Base-by-base conservation (phyloP, 345 rosid genomes). In the Salix purpurea region DNA sequence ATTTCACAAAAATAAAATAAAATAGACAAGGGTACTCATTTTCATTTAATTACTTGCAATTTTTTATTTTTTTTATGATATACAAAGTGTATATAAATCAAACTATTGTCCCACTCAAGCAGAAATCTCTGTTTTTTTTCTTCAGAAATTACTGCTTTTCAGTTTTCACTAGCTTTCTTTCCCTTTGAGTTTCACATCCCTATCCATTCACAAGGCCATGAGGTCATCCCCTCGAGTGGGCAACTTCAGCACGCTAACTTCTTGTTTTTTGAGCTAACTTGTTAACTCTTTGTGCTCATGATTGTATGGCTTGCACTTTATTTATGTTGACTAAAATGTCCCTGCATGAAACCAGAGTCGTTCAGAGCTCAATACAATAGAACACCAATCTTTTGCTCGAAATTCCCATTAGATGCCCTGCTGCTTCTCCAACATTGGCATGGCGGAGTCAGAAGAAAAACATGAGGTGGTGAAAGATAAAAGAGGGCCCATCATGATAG, bases 161-260 rank as follows among this genome's bases (percentile, higher is more conserved):
- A 13, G 76, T 66, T 79, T 79, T 65, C 52, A 13, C n/a, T 50
- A 39, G 67, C 69, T 52, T 71, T 39, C 42, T 23, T 60, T 64
- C 70, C 42, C 40, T 32, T 60, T 46, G 70, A 8, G 58, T 68
- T 84, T 81, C 77, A 62, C 78, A 72, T 79, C 80, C 74, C 84
- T 26, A 69, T 81, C 85, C 75, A 76, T 72, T 75, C 73, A 52
- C 16, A n/a, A 75, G 21, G 16, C 10, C 44, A 19, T 15, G 44
- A 36, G 70, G 16, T 56, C 72, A 39, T 72, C 15, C 58, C 71
- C 74, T 77, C 24, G 28, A 78, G 86, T 83, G 72, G 79, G 32
- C 84, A 79, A 79, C 76, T 79, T 72, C 76, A 5, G 71, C 90
- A 88, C 89, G 89, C 81, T 46, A 46, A 46, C 50, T 46, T 46